Base-by-base conservation (phyloP, 1,139 yeast species). In the Kodamaea fungicola region DNA sequence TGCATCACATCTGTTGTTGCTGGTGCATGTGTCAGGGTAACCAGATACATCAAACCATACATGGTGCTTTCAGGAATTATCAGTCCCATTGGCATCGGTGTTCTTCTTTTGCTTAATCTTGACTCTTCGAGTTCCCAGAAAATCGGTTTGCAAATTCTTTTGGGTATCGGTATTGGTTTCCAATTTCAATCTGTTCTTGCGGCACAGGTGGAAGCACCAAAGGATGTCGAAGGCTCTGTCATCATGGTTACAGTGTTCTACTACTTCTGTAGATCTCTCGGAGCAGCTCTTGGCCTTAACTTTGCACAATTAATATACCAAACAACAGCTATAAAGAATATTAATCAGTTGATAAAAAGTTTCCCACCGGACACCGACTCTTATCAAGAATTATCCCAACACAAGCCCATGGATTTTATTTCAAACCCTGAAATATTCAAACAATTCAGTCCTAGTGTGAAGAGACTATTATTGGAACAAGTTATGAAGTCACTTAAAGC, bases 401-500 rank as follows among this genome's bases (percentile, higher is more conserved):
- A 49, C 4, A 51, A 62, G 2, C 46, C 57, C 1, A 42, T 42
- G 16, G 37, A 51, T 4, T 43, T 65, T 26, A 51, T 63, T 24
- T 52, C 60, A 3, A 52, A 63, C 12, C 72, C 73, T 2, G 44
- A 46, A 6, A 30, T 57, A 3, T 52, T 70, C 10, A 46, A 55
- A 28, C 28, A 33, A 6, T 47, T 70, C 9, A 62, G 72, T 0
- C 30, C 42, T 0, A 36, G 43, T 1, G 49, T 61, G 1, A 51
- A 52, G 31, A 44, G 44, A 3, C 33, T 55, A 13, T 52, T 67
- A 2, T 42, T 59, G 22, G 51, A 54, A 28, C 59, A 57, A 12
- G 52, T 67, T 34, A 64, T 72, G 70, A 53, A 49, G 19, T 62
- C 71, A 4, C 49, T 74, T 29, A 56, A 55, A 33, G 62, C 67